A percentile compares a stretch with the other conserved stretches of the same genome.
phyloP scores from a whole-genome alignment of 2,329 filamentous ascomycete genomes.

The Alternaria burnsii region DNA sequence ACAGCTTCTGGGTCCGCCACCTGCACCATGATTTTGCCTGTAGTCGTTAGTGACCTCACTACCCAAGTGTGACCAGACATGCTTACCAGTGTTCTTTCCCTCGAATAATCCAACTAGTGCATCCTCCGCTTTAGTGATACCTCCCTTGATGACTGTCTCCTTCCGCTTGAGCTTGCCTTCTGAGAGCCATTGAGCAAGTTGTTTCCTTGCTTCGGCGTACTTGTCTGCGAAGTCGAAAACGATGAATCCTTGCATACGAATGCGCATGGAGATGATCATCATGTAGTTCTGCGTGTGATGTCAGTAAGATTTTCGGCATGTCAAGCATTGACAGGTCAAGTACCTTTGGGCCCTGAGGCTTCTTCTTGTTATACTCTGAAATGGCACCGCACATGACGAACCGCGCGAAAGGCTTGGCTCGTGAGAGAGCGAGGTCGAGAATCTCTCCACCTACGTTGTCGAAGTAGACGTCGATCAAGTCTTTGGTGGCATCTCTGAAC shows the following conservation, averaged over 20 bases:
- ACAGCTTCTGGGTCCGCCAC: conserved; percentile 51
- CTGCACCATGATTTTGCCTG: conserved; percentile 62
- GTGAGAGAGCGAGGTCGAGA: conserved; percentile 56
- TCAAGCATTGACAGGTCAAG: neutral
- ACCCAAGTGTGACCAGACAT: no score
- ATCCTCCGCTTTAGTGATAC: conserved; percentile 69
- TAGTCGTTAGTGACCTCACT: conserved; percentile 40
- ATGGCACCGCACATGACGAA: conserved; percentile 59
- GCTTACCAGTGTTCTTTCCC: conserved; percentile 75
- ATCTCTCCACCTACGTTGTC: conserved; percentile 62
- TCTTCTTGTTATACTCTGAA: conserved; percentile 54
- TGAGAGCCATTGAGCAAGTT: conserved; percentile 72
- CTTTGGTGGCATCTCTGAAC: conserved; percentile 58
- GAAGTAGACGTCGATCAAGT: conserved; percentile 61
- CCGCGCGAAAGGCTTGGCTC: conserved; percentile 53
- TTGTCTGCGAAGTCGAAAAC: conserved; percentile 72
- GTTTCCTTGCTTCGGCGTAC: conserved; percentile 65
- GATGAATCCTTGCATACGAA: conserved; percentile 67
- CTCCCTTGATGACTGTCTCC: conserved; percentile 76
- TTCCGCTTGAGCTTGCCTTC: conserved; percentile 76
- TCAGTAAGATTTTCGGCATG: conserved; percentile 11
- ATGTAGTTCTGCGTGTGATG: conserved; percentile 50
- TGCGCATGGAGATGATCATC: conserved; percentile 55
- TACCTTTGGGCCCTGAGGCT: conserved; percentile 61
- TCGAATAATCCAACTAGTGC: conserved; percentile 71